A percentile compares a stretch with the other conserved stretches of the same genome.
phyloP scores from a whole-genome alignment of 176 grass and related monocot genomes.

The Musa beccarii region DNA sequence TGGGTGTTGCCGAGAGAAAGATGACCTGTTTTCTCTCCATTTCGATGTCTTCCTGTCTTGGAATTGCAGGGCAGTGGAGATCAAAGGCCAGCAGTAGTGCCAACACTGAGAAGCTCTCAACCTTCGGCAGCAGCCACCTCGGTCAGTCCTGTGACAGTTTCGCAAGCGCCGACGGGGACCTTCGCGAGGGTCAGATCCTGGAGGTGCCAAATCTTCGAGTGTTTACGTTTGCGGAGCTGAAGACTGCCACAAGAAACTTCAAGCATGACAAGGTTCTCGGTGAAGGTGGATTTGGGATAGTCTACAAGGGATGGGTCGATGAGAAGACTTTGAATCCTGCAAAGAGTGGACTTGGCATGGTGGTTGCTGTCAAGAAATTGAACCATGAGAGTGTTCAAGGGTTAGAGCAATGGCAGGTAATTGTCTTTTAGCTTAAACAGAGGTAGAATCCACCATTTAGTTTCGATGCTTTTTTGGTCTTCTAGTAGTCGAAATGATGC shows the following conservation, averaged over 20 bases:
- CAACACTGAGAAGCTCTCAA: neutral
- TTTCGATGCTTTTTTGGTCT: no score
- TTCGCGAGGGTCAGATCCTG: constrained; percentile 52
- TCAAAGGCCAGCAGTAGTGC: no score
- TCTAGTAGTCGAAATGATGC: no score
- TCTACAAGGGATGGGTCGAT: constrained; percentile 84
- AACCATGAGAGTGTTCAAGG: constrained; percentile 70
- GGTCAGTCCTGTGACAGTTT: neutral
- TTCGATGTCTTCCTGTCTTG: no score
- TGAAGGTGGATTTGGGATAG: constrained; percentile 72
- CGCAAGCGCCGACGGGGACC: neutral
- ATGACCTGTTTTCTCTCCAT: no score
- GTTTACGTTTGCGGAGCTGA: constrained; percentile 55
- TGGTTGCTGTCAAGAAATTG: constrained; percentile 73
- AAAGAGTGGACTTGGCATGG: constrained; percentile 46
- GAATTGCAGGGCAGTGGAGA: no score
- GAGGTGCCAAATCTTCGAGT: constrained; percentile 47
- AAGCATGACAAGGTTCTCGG: constrained; percentile 47
- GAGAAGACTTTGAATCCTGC: constrained; percentile 47
- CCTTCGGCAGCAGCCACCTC: neutral
- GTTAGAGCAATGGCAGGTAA: constrained; percentile 68
- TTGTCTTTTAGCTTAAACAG: neutral
- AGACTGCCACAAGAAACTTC: constrained; percentile 50
- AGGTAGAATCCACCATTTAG: no score
- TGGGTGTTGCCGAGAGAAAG: no score